A percentile compares a stretch with the other conserved stretches of the same genome.
Evolutionary conservation across 192 early-diverging fungal species (phyloP).

Genomic region (Phlyctochytrium arcticum): DNA sequence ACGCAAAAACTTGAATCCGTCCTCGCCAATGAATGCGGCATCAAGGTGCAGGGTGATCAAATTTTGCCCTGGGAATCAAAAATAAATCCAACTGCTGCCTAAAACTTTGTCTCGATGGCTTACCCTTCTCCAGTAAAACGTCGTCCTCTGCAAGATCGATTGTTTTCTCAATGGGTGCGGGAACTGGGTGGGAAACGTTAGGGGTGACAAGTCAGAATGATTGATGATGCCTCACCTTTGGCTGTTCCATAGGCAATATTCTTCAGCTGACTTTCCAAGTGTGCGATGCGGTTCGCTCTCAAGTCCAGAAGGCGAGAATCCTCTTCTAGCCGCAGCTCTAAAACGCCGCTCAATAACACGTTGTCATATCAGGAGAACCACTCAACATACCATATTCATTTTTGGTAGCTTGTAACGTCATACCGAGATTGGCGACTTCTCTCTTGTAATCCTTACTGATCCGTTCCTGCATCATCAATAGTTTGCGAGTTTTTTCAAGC

Average conservation of each 20-base stretch:
- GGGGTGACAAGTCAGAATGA: background rate
- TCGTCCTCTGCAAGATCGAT: slow-evolving; percentile 34
- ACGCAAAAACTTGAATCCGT: slow-evolving; percentile 25
- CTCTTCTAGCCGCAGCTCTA: slow-evolving; percentile 57
- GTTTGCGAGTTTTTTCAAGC: slow-evolving; percentile 46
- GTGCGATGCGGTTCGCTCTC: slow-evolving; percentile 46
- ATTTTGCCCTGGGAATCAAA: slow-evolving; percentile 42
- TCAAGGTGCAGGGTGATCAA: slow-evolving; percentile 43
- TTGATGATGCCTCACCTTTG: slow-evolving; percentile 19
- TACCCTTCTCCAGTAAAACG: slow-evolving; percentile 43
- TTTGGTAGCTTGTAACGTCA: slow-evolving; percentile 41
- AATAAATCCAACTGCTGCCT: background rate
- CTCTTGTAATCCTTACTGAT: slow-evolving; percentile 55
- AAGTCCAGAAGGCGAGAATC: slow-evolving; percentile 45
- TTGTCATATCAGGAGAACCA: background rate
- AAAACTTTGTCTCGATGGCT: too few relatives aligned
- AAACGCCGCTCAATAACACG: background rate
- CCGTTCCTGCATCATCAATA: slow-evolving; percentile 50
- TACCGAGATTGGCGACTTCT: slow-evolving; percentile 41
- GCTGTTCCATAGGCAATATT: slow-evolving; percentile 38
- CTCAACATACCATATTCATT: slow-evolving; percentile 54
- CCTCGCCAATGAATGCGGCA: slow-evolving; percentile 35
- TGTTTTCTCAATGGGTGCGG: slow-evolving; percentile 2
- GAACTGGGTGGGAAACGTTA: background rate
- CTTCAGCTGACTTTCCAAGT: slow-evolving; percentile 49